These are phyloP conservation scores for Cytospora piceicola DNA, from an alignment of 2,329 filamentous ascomycete species.

Conservation along the genomic window DNA sequence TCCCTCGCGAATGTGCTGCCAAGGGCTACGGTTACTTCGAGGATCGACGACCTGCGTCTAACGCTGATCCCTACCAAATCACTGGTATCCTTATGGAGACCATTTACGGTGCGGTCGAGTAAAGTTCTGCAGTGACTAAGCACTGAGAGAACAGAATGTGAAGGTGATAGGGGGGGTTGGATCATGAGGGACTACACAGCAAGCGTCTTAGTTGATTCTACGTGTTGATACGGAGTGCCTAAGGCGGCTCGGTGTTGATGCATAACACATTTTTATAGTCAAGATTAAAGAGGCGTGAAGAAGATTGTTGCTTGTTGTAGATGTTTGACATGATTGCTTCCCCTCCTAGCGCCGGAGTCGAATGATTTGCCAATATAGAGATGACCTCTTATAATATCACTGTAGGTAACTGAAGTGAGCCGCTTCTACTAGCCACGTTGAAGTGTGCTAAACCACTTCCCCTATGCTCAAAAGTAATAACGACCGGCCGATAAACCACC, in stretches of 20 bases:
- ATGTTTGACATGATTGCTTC: background rate
- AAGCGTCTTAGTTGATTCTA: slow-evolving; percentile 1
- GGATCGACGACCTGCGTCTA: slow-evolving; percentile 63
- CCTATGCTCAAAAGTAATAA: too few species aligned
- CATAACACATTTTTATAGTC: background rate
- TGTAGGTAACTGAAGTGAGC: too few species aligned
- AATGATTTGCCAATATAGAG: background rate
- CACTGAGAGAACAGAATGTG: background rate
- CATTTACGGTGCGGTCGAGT: slow-evolving; percentile 42
- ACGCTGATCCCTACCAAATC: slow-evolving; percentile 82
- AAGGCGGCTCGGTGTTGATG: background rate
- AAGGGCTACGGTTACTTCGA: slow-evolving; percentile 97
- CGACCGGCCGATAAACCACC: too few species aligned
- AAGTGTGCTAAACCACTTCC: too few species aligned
- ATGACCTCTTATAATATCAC: background rate
- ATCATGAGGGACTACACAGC: background rate
- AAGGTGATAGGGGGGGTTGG: background rate
- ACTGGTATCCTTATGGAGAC: slow-evolving; percentile 82
- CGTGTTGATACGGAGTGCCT: background rate
- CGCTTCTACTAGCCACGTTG: too few species aligned
- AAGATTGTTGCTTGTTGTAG: background rate
- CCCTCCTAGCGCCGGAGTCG: background rate
- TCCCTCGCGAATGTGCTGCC: slow-evolving; percentile 81
- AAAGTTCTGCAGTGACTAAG: background rate
- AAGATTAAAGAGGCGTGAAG: background rate